Evolutionary conservation across 345 rosid genomes (phyloP), one percentile per base, ranked within the genome.

Genomic region (Salix dunnii): DNA sequence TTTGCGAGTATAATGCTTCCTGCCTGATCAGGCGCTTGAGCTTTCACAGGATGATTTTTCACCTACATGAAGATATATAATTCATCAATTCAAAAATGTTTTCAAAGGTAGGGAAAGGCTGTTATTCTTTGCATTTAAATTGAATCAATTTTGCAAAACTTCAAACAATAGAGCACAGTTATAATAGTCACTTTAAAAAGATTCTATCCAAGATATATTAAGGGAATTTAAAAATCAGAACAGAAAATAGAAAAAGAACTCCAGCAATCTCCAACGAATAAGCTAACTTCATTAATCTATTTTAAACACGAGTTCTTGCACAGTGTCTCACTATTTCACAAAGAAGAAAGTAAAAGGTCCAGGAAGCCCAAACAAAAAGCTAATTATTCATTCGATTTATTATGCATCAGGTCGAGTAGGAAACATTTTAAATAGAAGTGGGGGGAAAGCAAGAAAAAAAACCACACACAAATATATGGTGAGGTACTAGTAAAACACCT

Each of bases 1-100:
- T 88, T 94, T 43, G 97, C 85, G 49, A 96, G 93, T 75, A 96
- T 96, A 78, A 92, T 92, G 68, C 91, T 96, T 84, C 98, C 98
- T 0, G 99, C 84, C 72, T 79, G 97, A 76, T 94, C 97, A 73
- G 91, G 82, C 23, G 91, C 83, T 72, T 94, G 99, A 68, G 92
- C 83, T 83, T 96, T 96, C 74, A 94, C 90, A 7, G 99, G 97
- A 88, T 96, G 99, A 79, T 84, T 92, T 80, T 94, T 94, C 30
- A 96, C 97, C 96, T 96, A 67, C 78, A 85, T 12, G 7, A 20
- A 62, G 74, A 13, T 65, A 20, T 4, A 17, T 9, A 28, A 77
- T 7, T 13, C 66, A 75, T 33, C 16, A 75, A n/a, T 14, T 64
- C 25, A 60, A 28, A 17, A 21, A 49, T 33, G 16, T 23, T 33